phyloP scores from a whole-genome alignment of 2,329 filamentous ascomycete genomes.

The Penicillium sp. region DNA sequence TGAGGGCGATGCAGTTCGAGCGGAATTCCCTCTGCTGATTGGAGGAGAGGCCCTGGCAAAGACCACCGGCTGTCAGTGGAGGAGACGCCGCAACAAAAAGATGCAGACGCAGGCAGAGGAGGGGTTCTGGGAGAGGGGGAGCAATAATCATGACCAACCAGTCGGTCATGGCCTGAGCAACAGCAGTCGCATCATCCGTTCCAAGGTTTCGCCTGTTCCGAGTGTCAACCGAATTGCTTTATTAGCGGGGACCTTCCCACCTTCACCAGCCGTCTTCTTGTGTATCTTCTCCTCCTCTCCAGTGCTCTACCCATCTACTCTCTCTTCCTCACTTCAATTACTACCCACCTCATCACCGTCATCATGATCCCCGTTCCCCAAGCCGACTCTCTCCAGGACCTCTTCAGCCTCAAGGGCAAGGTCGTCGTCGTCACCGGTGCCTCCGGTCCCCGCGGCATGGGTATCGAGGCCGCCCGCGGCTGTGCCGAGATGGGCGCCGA shows the following conservation, averaged over 20 bases:
- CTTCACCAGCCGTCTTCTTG: not conserved
- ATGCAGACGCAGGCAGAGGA: too few species aligned
- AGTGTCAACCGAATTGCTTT: not conserved
- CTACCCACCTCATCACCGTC: constrained; percentile 1
- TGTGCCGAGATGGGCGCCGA: constrained; percentile 60
- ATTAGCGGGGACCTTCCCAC: not conserved
- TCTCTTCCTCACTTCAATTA: not conserved
- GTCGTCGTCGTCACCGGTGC: constrained; percentile 46
- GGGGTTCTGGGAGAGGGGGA: too few species aligned
- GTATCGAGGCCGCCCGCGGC: constrained; percentile 60
- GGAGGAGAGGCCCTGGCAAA: too few species aligned
- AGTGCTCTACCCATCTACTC: too few species aligned
- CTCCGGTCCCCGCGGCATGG: constrained; percentile 59
- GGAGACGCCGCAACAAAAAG: too few species aligned
- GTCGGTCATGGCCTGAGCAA: too few species aligned
- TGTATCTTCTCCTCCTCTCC: not conserved
- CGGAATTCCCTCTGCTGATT: too few species aligned
- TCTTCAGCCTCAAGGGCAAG: constrained; percentile 45
- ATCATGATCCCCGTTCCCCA: constrained; percentile 36
- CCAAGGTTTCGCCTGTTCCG: too few species aligned
- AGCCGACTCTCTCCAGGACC: constrained; percentile 32
- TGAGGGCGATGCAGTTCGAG: too few species aligned
- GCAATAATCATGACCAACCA: too few species aligned
- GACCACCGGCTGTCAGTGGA: too few species aligned
- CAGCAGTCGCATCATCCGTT: too few species aligned